Percentiles rank a stretch among this genome's conserved stretches.
phyloP scores from a whole-genome alignment of 2,329 filamentous ascomycete genomes.

The Trichoderma gracile region DNA sequence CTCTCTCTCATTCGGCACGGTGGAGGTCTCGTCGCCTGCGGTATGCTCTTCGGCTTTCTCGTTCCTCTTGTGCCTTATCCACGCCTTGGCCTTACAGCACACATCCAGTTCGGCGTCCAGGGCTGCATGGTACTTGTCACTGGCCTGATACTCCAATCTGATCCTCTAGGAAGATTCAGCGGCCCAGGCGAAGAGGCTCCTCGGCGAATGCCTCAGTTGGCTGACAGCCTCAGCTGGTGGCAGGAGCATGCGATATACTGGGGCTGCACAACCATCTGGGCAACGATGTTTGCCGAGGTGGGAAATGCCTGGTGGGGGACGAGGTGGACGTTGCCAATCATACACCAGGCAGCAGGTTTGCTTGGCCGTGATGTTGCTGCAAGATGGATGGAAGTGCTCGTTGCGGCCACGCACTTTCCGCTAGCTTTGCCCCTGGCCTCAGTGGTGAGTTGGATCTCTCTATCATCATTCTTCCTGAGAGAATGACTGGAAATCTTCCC shows the following conservation, averaged over 20 bases:
- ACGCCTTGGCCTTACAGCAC: slow-evolving; percentile 22
- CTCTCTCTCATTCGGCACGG: slow-evolving; percentile 24
- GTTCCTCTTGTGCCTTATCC: slow-evolving; percentile 22
- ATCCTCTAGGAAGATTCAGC: not conserved
- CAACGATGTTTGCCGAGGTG: slow-evolving; percentile 22
- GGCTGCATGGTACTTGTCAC: slow-evolving; percentile 20
- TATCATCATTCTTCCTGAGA: not conserved
- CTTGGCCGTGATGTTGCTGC: not conserved
- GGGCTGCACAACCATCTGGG: slow-evolving; percentile 12
- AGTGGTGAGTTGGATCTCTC: not conserved
- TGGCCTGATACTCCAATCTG: slow-evolving; percentile 19
- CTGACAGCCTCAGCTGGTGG: slow-evolving; percentile 13
- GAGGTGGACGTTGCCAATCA: slow-evolving; percentile 2
- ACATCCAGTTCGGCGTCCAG: slow-evolving; percentile 22
- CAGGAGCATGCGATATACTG: slow-evolving; percentile 5
- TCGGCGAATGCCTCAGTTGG: not conserved
- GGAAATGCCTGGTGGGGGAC: slow-evolving; percentile 26
- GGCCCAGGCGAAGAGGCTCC: not conserved
- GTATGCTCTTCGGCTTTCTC: slow-evolving; percentile 25
- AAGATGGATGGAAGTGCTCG: slow-evolving; percentile 19
- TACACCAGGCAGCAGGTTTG: slow-evolving; percentile 15
- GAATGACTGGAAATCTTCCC: not conserved
- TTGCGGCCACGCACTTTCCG: slow-evolving; percentile 9
- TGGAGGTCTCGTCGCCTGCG: slow-evolving; percentile 15
- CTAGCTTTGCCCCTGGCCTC: not conserved